Conservation (phyloP, 1,284 basidiomycete species). For the Cryptococcus sp. region DNA sequence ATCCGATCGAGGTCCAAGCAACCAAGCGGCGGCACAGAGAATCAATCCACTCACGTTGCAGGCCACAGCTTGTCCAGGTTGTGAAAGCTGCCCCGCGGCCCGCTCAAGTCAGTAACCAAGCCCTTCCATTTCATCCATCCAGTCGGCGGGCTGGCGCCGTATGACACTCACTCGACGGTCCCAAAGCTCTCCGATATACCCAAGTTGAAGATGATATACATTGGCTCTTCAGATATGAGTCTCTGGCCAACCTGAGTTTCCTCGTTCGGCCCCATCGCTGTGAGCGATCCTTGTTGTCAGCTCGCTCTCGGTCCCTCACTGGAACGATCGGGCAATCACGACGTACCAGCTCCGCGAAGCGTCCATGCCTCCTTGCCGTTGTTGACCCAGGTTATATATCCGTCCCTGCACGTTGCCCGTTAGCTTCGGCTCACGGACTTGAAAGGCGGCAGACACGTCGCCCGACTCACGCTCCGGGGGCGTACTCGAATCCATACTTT, state of each 20-base stretch:
- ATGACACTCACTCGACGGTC: constrained; percentile 55
- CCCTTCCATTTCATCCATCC: too few relatives aligned
- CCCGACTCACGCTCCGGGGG: constrained; percentile 52
- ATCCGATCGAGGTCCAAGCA: too few relatives aligned
- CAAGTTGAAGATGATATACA: constrained; percentile 58
- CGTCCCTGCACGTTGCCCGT: constrained; percentile 36
- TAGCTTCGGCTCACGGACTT: background rate
- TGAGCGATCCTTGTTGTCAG: background rate
- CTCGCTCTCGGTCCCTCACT: background rate
- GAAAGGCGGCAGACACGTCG: background rate
- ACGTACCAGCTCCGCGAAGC: constrained; percentile 56
- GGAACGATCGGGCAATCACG: too few relatives aligned
- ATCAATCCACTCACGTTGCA: constrained; percentile 25
- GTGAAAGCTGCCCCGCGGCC: constrained; percentile 28
- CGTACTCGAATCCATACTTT: constrained; percentile 65
- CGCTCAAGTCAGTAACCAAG: too few relatives aligned
- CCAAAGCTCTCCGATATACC: constrained; percentile 79
- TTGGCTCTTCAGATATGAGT: constrained; percentile 76
- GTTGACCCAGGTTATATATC: constrained; percentile 79
- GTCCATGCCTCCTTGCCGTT: constrained; percentile 69
- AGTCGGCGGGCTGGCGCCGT: background rate
- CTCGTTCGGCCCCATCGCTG: constrained; percentile 67
- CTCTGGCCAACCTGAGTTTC: constrained; percentile 66
- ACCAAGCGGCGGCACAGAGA: too few relatives aligned
- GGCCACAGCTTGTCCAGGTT: constrained; percentile 39